Evolutionary conservation across 2,329 filamentous ascomycete species (phyloP).

Genomic region (Apiospora pterosperma): DNA sequence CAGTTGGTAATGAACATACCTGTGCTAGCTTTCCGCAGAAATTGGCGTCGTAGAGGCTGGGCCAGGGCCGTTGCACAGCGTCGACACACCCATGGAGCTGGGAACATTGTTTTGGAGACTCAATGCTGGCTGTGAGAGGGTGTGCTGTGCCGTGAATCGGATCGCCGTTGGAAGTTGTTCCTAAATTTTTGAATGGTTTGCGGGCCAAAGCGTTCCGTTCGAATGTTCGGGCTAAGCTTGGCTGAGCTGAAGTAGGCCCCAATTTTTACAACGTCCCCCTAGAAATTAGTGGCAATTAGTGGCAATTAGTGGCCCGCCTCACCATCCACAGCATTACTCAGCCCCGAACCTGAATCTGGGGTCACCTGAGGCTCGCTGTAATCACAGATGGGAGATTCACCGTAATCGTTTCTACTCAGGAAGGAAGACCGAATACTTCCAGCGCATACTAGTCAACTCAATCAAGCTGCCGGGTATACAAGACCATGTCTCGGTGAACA

Average conservation of each 20-base stretch:
- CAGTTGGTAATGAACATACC: too few relatives aligned
- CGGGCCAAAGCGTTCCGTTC: not conserved
- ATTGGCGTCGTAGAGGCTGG: conserved; percentile 24
- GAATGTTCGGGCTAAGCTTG: not conserved
- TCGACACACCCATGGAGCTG: conserved; percentile 50
- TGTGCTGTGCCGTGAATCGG: too few relatives aligned
- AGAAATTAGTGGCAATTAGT: not conserved
- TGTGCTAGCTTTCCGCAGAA: conserved; percentile 26
- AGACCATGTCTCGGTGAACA: too few relatives aligned
- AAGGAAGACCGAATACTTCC: too few relatives aligned
- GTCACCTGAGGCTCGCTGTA: not conserved
- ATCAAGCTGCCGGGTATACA: too few relatives aligned
- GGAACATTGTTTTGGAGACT: conserved; percentile 20
- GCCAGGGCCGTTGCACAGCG: conserved; percentile 40
- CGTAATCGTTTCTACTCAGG: too few relatives aligned
- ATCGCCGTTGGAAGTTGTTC: not conserved
- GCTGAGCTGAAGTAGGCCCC: not conserved
- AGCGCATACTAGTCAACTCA: too few relatives aligned
- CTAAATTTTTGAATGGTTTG: not conserved
- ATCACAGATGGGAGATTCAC: too few relatives aligned
- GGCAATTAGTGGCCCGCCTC: not conserved
- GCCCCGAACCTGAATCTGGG: not conserved
- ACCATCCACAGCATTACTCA: not conserved
- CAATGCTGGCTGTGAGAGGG: not conserved
- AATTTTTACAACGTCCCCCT: not conserved